A percentile compares a stretch with the other conserved stretches of the same genome.
phyloP scores from a whole-genome alignment of 2,329 filamentous ascomycete species.

The Pseudocercospora eumusae region DNA sequence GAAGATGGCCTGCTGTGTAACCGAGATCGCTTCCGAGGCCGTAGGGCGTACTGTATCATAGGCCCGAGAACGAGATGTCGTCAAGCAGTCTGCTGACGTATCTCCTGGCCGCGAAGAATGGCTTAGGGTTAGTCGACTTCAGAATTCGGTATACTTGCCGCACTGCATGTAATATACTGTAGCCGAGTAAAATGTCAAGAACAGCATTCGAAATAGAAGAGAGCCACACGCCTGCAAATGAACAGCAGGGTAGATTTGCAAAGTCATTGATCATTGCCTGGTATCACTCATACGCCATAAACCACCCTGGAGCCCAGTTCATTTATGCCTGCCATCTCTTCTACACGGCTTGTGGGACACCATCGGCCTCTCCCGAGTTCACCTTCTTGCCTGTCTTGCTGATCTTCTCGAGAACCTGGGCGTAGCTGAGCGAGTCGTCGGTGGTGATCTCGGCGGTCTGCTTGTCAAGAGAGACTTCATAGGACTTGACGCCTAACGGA shows the following conservation, averaged over 20 bases:
- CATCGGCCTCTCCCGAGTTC: conserved; percentile 73
- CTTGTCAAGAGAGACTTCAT: conserved; percentile 81
- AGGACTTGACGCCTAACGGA: conserved; percentile 75
- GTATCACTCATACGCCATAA: neutral
- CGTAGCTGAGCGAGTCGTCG: conserved; percentile 68
- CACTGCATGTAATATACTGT: too few species aligned
- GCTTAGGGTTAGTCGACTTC: too few species aligned
- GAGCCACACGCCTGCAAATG: neutral
- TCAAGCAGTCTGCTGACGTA: too few species aligned
- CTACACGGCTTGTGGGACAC: conserved; percentile 47
- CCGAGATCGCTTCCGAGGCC: neutral
- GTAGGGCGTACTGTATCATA: neutral
- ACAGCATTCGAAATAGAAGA: neutral
- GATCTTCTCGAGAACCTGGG: conserved; percentile 81
- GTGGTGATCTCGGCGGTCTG: conserved; percentile 80
- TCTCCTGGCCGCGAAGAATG: too few species aligned
- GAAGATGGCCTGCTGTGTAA: neutral
- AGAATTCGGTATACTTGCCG: too few species aligned
- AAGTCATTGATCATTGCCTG: neutral
- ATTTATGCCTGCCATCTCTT: neutral
- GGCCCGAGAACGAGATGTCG: neutral
- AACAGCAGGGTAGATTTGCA: neutral
- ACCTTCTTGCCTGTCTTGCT: conserved; percentile 95
- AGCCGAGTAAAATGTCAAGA: too few species aligned
- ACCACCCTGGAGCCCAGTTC: neutral